These are phyloP conservation scores for Hypoxylon sp. DNA, from an alignment of 2,329 filamentous ascomycete genomes.

Conservation along the genomic window DNA sequence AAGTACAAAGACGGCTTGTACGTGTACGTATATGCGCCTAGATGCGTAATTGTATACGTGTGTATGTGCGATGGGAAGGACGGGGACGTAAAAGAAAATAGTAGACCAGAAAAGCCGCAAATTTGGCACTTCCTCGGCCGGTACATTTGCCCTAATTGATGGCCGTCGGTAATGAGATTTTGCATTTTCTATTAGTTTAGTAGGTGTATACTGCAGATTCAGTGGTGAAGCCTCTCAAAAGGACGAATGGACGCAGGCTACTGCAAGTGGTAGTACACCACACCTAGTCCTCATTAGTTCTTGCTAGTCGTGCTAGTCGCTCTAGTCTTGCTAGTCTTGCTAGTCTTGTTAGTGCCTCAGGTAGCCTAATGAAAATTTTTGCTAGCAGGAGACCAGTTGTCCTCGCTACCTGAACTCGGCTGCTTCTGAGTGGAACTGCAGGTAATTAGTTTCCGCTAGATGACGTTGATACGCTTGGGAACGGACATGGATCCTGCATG, in stretches of 20 bases:
- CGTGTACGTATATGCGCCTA: slow-evolving; percentile 27
- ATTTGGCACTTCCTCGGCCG: slow-evolving; percentile 28
- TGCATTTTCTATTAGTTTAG: slow-evolving; percentile 21
- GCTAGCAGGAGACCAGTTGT: slow-evolving; percentile 23
- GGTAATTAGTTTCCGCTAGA: slow-evolving; percentile 22
- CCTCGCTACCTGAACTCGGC: slow-evolving; percentile 17
- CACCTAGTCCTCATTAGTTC: background rate
- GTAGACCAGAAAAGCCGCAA: slow-evolving; percentile 38
- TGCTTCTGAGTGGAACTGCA: slow-evolving; percentile 22
- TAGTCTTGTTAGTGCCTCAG: background rate
- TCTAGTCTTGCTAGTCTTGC: background rate
- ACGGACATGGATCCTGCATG: slow-evolving; percentile 17
- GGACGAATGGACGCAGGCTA: slow-evolving; percentile 8
- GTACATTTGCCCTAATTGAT: slow-evolving; percentile 28
- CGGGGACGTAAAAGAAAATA: slow-evolving; percentile 11
- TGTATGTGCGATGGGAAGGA: slow-evolving; percentile 26
- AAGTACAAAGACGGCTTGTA: slow-evolving; percentile 38
- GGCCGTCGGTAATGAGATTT: slow-evolving; percentile 25
- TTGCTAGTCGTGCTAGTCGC: background rate
- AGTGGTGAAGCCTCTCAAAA: slow-evolving; percentile 16
- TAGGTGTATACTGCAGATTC: slow-evolving; percentile 4
- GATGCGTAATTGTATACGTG: slow-evolving; percentile 32
- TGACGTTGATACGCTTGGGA: slow-evolving; percentile 38
- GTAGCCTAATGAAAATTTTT: slow-evolving; percentile 16
- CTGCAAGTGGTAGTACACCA: slow-evolving; percentile 2